A percentile compares a stretch with the other conserved stretches of the same genome.
These are phyloP conservation scores for Lipomyces spencermartinsiae DNA, from an alignment of 805 yeast genomes.

Conservation along the genomic window DNA sequence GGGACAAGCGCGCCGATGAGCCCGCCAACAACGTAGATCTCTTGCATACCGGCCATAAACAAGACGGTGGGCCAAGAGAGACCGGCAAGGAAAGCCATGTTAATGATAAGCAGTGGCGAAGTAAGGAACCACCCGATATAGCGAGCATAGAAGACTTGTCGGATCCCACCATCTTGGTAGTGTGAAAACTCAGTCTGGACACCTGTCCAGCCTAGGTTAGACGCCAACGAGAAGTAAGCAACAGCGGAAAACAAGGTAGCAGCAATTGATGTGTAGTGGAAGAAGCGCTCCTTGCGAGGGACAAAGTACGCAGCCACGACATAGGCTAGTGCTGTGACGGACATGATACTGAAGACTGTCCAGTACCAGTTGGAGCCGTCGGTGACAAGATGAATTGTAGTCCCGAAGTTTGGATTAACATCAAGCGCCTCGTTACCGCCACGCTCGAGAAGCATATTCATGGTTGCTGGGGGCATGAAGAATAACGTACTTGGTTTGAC, in stretches of 20 bases:
- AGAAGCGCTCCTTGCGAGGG: slow-evolving; percentile 48
- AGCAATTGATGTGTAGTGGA: slow-evolving; percentile 51
- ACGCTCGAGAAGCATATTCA: neutral
- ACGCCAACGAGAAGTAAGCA: slow-evolving; percentile 62
- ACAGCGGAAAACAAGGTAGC: slow-evolving; percentile 53
- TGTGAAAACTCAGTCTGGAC: slow-evolving; percentile 58
- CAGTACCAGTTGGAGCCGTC: slow-evolving; percentile 74
- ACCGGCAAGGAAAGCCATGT: slow-evolving; percentile 47
- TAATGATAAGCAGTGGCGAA: slow-evolving; percentile 54
- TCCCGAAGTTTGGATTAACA: slow-evolving; percentile 54
- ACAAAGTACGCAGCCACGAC: slow-evolving; percentile 42
- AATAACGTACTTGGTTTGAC: too few species aligned
- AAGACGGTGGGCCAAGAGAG: slow-evolving; percentile 44
- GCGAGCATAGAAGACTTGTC: slow-evolving; percentile 62
- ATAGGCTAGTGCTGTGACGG: slow-evolving; percentile 48
- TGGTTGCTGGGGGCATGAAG: neutral
- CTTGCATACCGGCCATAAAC: slow-evolving; percentile 49
- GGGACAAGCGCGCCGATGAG: slow-evolving; percentile 62
- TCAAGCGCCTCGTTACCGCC: slow-evolving; percentile 40
- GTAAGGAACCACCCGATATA: slow-evolving; percentile 64
- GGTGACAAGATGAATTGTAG: slow-evolving; percentile 55
- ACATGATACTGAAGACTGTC: slow-evolving; percentile 62
- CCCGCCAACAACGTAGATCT: slow-evolving; percentile 58
- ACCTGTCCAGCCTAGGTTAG: slow-evolving; percentile 63
- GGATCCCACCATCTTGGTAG: slow-evolving; percentile 48